Conservation (phyloP, 768 basidiomycete genomes). For the Russula earlei region DNA sequence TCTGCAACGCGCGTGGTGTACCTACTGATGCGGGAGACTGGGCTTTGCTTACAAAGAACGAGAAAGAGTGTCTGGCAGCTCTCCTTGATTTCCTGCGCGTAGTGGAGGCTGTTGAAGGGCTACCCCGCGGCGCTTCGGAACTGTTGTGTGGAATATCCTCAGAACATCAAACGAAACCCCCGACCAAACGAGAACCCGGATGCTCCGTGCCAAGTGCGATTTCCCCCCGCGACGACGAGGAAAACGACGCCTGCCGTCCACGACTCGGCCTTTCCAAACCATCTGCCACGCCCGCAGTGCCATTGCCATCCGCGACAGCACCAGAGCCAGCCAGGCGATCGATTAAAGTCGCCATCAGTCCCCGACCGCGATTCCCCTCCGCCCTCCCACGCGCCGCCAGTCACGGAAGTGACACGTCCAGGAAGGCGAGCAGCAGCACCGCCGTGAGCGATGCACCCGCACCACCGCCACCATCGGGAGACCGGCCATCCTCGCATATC, state of each 20-base stretch:
- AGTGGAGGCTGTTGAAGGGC: constrained; percentile 13
- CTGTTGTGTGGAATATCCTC: background rate
- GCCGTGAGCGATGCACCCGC: constrained; percentile 9
- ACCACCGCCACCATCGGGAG: background rate
- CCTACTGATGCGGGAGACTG: constrained; percentile 13
- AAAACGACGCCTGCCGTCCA: background rate
- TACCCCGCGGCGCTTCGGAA: background rate
- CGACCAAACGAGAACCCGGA: background rate
- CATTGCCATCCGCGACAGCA: background rate
- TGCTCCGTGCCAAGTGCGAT: background rate
- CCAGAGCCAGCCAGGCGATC: background rate
- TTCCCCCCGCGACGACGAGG: background rate
- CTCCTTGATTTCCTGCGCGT: constrained; percentile 15
- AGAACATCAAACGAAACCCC: background rate
- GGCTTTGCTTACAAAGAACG: constrained; percentile 5
- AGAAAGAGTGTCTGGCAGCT: constrained; percentile 13
- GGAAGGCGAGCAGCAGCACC: constrained; percentile 20
- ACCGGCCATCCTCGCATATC: constrained; percentile 18
- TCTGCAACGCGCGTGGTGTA: constrained; percentile 12
- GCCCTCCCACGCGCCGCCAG: background rate
- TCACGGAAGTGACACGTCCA: constrained; percentile 9
- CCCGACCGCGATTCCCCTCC: constrained; percentile 15
- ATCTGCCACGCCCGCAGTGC: background rate
- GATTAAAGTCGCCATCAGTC: constrained; percentile 12
- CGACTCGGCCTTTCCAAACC: background rate